phyloP scores from a whole-genome alignment of 768 basidiomycete genomes.

The Agrocybe pediades region DNA sequence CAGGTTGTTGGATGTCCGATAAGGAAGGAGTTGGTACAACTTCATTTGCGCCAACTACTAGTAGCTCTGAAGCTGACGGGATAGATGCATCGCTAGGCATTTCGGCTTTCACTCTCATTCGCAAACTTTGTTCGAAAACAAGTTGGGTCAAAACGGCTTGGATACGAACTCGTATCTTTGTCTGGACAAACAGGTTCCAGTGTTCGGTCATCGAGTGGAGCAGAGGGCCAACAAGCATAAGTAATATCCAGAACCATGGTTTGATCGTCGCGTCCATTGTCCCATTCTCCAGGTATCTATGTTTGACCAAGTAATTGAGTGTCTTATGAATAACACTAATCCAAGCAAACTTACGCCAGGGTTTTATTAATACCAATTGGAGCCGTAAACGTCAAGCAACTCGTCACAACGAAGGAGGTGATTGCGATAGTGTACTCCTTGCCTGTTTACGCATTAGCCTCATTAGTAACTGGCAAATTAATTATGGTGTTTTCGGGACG shows the following conservation, averaged over 20 bases:
- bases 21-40: not conserved
- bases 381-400: constrained; percentile 31
- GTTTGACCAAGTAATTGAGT: not conserved
- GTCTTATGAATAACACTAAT: not conserved
- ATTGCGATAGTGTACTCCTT: constrained; percentile 31
- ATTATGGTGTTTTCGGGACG: not conserved
- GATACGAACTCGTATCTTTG: constrained; percentile 34
- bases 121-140: constrained; percentile 49
- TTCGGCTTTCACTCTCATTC: constrained; percentile 61
- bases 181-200: constrained; percentile 51
- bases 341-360: constrained; percentile 29
- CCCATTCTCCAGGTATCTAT: constrained; percentile 58
- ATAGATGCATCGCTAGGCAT: constrained; percentile 13
- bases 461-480: not conserved
- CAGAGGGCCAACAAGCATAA: constrained; percentile 51
- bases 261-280: constrained; percentile 47
- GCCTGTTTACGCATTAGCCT: constrained; percentile 6
- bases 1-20: not conserved
- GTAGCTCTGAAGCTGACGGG: constrained; percentile 14
- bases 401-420: constrained; percentile 25
- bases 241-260: constrained; percentile 56
- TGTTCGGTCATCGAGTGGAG: constrained; percentile 49
- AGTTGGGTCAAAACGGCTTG: constrained; percentile 48
- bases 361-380: constrained; percentile 45
- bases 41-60: not conserved